Conservation (phyloP, 140 eudicot genomes). For the Senecio squalidus region DNA sequence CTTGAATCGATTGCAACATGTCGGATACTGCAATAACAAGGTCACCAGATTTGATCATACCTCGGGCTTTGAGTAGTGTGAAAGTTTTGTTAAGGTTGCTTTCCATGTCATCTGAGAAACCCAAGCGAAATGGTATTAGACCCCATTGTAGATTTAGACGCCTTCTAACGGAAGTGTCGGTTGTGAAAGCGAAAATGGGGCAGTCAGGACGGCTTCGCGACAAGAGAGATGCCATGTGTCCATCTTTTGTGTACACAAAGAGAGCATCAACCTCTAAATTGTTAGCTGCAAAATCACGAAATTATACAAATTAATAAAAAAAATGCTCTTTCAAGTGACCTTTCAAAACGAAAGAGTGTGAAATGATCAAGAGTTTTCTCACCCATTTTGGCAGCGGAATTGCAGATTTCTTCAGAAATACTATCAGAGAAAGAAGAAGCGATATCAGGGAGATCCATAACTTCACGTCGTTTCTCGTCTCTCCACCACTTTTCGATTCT, state of each 20-base stretch:
- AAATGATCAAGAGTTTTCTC: conserved; percentile 24
- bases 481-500: conserved; percentile 95
- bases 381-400: conserved; percentile 87
- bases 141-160: conserved; percentile 96
- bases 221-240: conserved; percentile 79
- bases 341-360: neutral
- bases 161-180: conserved; percentile 70
- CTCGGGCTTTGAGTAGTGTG: conserved; percentile 75
- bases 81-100: conserved; percentile 79
- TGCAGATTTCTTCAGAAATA: conserved; percentile 80
- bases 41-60: conserved; percentile 95
- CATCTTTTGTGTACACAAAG: conserved; percentile 68
- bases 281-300: conserved; percentile 55
- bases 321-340: neutral
- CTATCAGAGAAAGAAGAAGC: conserved; percentile 59
- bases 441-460: conserved; percentile 52
- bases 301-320: neutral
- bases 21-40: conserved; percentile 93
- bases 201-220: conserved; percentile 92
- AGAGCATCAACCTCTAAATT: conserved; percentile 75
- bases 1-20: conserved; percentile 95
- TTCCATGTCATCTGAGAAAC: conserved; percentile 84
- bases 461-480: conserved; percentile 67
- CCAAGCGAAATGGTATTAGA: conserved; percentile 79
- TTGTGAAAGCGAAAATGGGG: conserved; percentile 86